Conservation (phyloP, 495 filamentous ascomycete species). For the Podospora comata region DNA sequence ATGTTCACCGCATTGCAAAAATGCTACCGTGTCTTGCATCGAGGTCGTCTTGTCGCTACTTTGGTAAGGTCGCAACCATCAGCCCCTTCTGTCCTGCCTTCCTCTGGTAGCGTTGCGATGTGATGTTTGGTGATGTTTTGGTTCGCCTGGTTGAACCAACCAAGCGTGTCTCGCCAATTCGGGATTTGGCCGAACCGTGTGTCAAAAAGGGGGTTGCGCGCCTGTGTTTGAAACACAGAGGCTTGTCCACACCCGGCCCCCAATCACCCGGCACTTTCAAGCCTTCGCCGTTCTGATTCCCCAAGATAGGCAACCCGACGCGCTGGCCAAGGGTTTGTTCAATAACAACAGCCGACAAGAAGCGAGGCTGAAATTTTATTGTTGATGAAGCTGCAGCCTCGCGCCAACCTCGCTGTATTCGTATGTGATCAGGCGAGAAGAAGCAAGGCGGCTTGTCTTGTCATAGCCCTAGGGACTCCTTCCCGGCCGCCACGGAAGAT, state of each 20-base stretch:
- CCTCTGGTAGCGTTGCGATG: background rate
- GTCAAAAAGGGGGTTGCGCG: conserved; percentile 13
- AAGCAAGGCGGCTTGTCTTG: background rate
- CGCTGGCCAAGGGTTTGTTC: background rate
- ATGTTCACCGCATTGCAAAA: background rate
- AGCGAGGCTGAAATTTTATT: background rate
- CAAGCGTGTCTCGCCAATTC: conserved; percentile 10
- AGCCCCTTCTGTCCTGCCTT: background rate
- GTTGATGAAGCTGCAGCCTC: conserved; percentile 14
- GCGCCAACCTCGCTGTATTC: background rate
- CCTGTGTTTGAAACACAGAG: conserved; percentile 19
- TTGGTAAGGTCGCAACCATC: background rate
- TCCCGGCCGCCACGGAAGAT: background rate
- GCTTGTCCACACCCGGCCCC: conserved; percentile 10
- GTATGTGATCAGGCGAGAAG: background rate
- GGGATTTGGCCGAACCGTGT: conserved; percentile 17
- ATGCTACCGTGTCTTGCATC: background rate
- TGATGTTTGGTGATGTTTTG: background rate
- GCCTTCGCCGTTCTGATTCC: background rate
- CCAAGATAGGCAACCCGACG: background rate
- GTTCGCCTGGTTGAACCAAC: background rate
- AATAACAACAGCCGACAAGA: background rate
- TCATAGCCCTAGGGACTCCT: background rate
- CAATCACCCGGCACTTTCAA: background rate
- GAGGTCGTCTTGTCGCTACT: no score